These are phyloP conservation scores for Pythium sukuiense DNA, from an alignment of 352 stramenopile species.

Conservation along the genomic window DNA sequence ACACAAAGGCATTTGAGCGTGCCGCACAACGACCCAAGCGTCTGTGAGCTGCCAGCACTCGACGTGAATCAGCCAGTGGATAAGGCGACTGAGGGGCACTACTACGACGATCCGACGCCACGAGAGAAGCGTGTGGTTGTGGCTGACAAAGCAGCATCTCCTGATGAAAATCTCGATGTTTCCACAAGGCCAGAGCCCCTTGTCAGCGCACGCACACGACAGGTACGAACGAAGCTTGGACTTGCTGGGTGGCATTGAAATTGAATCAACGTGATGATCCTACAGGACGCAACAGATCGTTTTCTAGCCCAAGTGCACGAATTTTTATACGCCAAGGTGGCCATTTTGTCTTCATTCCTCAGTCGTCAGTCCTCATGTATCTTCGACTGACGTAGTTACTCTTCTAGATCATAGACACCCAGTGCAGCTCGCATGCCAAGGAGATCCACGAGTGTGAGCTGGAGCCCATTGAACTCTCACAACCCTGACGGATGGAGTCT, in stretches of 20 bases:
- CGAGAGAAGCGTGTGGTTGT: background rate
- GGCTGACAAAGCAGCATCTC: background rate
- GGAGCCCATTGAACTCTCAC: too few species aligned
- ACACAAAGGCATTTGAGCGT: background rate
- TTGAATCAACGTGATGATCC: background rate
- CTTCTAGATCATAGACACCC: slow-evolving; percentile 48
- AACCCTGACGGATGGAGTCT: background rate
- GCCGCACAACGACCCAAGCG: background rate
- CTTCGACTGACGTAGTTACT: background rate
- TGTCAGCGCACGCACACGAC: background rate
- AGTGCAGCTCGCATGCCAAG: slow-evolving; percentile 47
- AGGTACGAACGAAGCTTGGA: background rate
- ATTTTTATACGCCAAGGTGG: slow-evolving; percentile 22
- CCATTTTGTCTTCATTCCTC: background rate
- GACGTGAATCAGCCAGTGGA: background rate
- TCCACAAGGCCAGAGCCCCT: background rate
- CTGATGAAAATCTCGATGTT: background rate
- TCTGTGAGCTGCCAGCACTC: background rate
- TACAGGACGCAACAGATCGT: background rate
- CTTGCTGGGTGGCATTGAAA: background rate
- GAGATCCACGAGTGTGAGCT: slow-evolving; percentile 60
- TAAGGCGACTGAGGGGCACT: background rate
- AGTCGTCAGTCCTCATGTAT: background rate
- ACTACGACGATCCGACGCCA: background rate
- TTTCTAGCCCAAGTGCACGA: background rate